Evolutionary conservation across 1,139 yeast species (phyloP), one percentile per base, ranked within the genome.

Genomic region (Yamadazyma trypodendri): DNA sequence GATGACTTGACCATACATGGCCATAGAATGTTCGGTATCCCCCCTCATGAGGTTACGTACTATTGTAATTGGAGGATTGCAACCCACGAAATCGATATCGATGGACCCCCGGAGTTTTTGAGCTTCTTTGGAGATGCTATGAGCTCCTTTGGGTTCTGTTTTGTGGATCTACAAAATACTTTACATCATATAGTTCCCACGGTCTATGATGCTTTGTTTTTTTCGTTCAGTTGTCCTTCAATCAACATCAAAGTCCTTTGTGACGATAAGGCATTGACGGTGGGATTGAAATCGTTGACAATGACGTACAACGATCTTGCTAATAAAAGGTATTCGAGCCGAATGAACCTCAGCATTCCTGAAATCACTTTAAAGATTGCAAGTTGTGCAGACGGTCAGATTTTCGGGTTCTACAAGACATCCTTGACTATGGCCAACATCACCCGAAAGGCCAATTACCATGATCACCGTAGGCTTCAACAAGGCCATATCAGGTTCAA

Each of bases 21-120:
- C 1, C 96, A 90, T 56, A 72, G 97, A 53, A 79, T 89, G 81
- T 88, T 89, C 68, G 97, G 98, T 0, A 58, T 88, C 1, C 96
- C 96, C 0, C 97, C 97, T 0, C 68, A 73, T 2, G 95, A 87
- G 55, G 86, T 92, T 1, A 87, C 97, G 0, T 92, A 87, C 54
- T 80, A 77, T 47, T 89, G 96, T 54, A 83, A 86, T 45, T 92
- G 97, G 97, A 90, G 85, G 46, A 77, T 90, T 47, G 78, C 77
- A 22, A 58, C 84, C 2, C 95, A 89, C 8, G 67, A 66, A 4
- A 63, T 89, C 12, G 44, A 53, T 2, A 63, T 86, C 12, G 72
- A 79, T 42, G 75, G 88, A 1, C 64, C 72, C 3, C 66, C 81
- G 0, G 53, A 54, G 2, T 73, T 82, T 32, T 35, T 81, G 1